Evolutionary conservation across 768 basidiomycete genomes (phyloP).

Genomic region (Piloderma croceum): DNA sequence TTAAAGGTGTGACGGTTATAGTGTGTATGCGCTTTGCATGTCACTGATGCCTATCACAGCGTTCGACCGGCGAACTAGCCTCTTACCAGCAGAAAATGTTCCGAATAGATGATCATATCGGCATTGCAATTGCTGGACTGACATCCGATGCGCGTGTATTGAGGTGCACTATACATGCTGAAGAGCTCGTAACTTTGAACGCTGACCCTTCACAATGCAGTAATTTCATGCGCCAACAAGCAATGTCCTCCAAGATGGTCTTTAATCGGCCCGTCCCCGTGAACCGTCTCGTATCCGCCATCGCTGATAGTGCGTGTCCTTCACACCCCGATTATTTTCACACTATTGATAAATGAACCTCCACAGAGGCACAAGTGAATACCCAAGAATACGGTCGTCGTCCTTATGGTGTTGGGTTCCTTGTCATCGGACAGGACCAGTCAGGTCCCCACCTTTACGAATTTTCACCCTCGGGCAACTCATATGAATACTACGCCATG

Average conservation of each 20-base stretch:
- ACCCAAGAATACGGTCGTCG: slow-evolving; percentile 97
- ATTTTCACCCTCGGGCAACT: slow-evolving; percentile 95
- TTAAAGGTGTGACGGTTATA: slow-evolving; percentile 61
- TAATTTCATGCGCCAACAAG: slow-evolving; percentile 99
- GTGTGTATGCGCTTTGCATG: not conserved
- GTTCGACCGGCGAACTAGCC: slow-evolving; percentile 95
- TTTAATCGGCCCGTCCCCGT: slow-evolving; percentile 95
- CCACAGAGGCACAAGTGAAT: slow-evolving; percentile 92
- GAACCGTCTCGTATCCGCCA: slow-evolving; percentile 84
- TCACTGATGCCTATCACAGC: slow-evolving; percentile 40
- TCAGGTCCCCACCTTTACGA: slow-evolving; percentile 98
- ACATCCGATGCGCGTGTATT: slow-evolving; percentile 97
- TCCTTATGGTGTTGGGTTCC: slow-evolving; percentile 97
- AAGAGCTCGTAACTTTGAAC: not conserved
- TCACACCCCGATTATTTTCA: too few species aligned
- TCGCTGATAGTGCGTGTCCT: slow-evolving; percentile 81
- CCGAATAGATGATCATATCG: slow-evolving; percentile 97
- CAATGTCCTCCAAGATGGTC: slow-evolving; percentile 90
- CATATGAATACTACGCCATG: slow-evolving; percentile 97
- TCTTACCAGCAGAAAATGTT: slow-evolving; percentile 99
- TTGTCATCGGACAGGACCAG: slow-evolving; percentile 93
- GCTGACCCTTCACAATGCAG: slow-evolving; percentile 33
- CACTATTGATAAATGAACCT: slow-evolving; percentile 4
- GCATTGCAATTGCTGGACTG: slow-evolving; percentile 98
- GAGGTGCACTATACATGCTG: slow-evolving; percentile 45